phyloP scores from a whole-genome alignment of 1,284 basidiomycete genomes.

The Leccinum glutinopallens region DNA sequence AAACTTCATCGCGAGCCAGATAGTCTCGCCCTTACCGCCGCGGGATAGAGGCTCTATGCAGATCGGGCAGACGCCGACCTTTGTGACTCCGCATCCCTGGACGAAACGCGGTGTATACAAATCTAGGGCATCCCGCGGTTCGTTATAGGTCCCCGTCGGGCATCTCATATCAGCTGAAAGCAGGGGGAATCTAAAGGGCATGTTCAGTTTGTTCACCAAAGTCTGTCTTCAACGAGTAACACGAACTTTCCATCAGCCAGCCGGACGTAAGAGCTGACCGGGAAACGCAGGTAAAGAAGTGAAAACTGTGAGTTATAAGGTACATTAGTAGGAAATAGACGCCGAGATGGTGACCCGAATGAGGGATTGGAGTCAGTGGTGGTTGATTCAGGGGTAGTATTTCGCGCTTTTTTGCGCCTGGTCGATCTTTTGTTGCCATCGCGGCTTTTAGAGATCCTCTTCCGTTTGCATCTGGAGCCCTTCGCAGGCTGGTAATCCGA shows the following conservation, averaged over 20 bases:
- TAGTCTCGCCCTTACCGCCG: conserved; percentile 62
- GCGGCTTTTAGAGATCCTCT: conserved; percentile 11
- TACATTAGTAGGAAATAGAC: conserved; percentile 51
- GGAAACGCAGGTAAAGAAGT: conserved; percentile 67
- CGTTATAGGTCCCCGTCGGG: conserved; percentile 57
- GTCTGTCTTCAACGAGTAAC: conserved; percentile 1
- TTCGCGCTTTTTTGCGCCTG: conserved; percentile 20
- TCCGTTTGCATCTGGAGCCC: conserved; percentile 25
- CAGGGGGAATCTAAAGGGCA: conserved; percentile 33
- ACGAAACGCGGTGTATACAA: conserved; percentile 81
- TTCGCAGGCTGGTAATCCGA: conserved; percentile 25
- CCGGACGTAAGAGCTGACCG: conserved; percentile 55
- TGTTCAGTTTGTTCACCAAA: background rate
- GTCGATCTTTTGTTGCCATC: conserved; percentile 16
- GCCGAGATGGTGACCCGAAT: conserved; percentile 27
- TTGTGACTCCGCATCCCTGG: conserved; percentile 65
- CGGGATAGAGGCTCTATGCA: conserved; percentile 63
- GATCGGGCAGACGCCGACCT: conserved; percentile 78
- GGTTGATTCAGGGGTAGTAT: background rate
- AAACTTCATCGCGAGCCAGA: conserved; percentile 80
- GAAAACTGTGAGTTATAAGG: conserved; percentile 50
- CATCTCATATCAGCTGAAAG: conserved; percentile 40
- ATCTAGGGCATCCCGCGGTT: conserved; percentile 57
- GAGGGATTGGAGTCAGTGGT: conserved; percentile 6
- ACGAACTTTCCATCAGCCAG: conserved; percentile 34